Percentiles rank a stretch among this genome's conserved stretches.
Conservation (phyloP, 1,284 basidiomycete genomes). For the Sporisorium scitamineum region DNA sequence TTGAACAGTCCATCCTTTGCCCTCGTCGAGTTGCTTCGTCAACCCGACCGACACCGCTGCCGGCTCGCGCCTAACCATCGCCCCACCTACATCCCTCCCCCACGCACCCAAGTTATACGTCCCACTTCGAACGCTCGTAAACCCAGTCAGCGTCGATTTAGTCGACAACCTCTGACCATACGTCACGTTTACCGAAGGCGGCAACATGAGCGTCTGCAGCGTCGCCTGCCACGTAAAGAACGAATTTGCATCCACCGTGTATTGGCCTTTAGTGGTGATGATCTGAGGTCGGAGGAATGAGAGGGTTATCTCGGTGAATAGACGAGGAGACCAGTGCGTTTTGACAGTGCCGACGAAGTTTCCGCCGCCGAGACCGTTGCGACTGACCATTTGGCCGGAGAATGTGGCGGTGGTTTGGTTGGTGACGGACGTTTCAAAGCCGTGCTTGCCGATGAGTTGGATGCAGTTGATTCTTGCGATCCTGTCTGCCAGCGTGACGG, state of each 20-base stretch:
- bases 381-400: constrained; percentile 70
- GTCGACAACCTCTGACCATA: constrained; percentile 70
- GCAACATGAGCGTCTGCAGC: constrained; percentile 54
- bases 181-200: constrained; percentile 71
- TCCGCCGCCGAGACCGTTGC: constrained; percentile 71
- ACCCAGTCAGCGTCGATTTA: constrained; percentile 59
- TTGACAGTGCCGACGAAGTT: constrained; percentile 75
- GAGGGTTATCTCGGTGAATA: constrained; percentile 70
- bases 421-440: constrained; percentile 63
- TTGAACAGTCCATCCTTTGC: constrained; percentile 61
- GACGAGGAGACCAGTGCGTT: constrained; percentile 76
- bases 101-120: constrained; percentile 71
- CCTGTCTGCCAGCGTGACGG: constrained; percentile 45
- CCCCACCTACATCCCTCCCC: constrained; percentile 62
- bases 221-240: constrained; percentile 69
- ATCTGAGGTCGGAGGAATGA: constrained; percentile 71
- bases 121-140: constrained; percentile 69
- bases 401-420: constrained; percentile 40
- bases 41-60: constrained; percentile 58
- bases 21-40: constrained; percentile 53
- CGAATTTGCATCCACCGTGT: constrained; percentile 70
- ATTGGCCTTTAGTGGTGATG: constrained; percentile 70
- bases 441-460: constrained; percentile 64
- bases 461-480: constrained; percentile 49
- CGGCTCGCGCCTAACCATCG: constrained; percentile 48